Conservation (phyloP, 805 yeast species). For the Kuraishia borneana region DNA sequence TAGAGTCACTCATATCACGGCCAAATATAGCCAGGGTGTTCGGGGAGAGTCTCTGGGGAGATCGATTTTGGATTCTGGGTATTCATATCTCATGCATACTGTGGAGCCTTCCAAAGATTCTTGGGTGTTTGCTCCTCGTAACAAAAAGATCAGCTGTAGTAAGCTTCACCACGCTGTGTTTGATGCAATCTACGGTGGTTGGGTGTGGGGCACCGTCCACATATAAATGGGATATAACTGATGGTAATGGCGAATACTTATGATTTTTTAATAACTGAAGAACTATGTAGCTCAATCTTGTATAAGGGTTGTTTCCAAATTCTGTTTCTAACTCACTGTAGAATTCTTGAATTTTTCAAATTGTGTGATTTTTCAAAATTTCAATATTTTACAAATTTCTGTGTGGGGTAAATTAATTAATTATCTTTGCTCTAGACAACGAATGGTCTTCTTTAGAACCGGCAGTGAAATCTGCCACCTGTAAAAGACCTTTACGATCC, state of each 20-base stretch:
- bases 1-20: no score
- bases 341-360: not conserved
- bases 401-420: conserved; percentile 16
- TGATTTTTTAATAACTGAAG: no score
- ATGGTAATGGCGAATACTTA: no score
- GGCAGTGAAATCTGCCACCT: conserved; percentile 80
- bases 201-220: no score
- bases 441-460: conserved; percentile 66
- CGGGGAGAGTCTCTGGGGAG: no score
- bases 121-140: not conserved
- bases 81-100: not conserved
- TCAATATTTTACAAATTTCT: not conserved
- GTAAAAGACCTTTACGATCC: conserved; percentile 73
- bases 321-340: no score
- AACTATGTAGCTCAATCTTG: no score
- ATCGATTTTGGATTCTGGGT: not conserved
- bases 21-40: not conserved
- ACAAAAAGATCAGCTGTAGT: conserved; percentile 9
- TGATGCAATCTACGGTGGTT: conserved; percentile 15
- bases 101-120: not conserved
- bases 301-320: no score
- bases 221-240: no score
- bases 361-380: not conserved
- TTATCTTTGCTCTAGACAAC: conserved; percentile 55
- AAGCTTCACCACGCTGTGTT: conserved; percentile 18